phyloP scores from a whole-genome alignment of 2,329 filamentous ascomycete genomes.

The Epicoccum sorghinum region DNA sequence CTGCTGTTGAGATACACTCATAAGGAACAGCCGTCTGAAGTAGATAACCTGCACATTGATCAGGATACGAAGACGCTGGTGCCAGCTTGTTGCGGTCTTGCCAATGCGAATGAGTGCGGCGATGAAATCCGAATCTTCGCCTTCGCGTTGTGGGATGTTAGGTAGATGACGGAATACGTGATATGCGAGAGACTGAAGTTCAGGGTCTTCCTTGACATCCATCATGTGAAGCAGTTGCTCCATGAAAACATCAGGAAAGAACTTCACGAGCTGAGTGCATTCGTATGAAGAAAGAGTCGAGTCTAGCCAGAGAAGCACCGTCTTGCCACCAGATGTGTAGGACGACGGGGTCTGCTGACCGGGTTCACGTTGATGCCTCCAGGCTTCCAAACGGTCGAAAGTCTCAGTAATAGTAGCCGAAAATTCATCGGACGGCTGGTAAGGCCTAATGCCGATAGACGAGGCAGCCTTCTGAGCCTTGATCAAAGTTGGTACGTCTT shows the following conservation, averaged over 20 bases:
- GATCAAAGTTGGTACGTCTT: slow-evolving; percentile 76
- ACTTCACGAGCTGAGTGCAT: slow-evolving; percentile 86
- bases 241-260: slow-evolving; percentile 89
- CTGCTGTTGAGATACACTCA: slow-evolving; percentile 74
- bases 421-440: slow-evolving; percentile 78
- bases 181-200: slow-evolving; percentile 91
- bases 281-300: slow-evolving; percentile 88
- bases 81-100: slow-evolving; percentile 84
- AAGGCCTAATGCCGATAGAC: slow-evolving; percentile 83
- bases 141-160: slow-evolving; percentile 89
- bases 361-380: slow-evolving; percentile 82
- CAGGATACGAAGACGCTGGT: slow-evolving; percentile 90
- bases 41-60: slow-evolving; percentile 99
- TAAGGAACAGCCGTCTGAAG: slow-evolving; percentile 92
- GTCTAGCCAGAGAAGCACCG: slow-evolving; percentile 93
- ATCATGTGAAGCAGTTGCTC: slow-evolving; percentile 98
- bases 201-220: slow-evolving; percentile 98
- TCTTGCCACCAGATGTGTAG: slow-evolving; percentile 96
- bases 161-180: slow-evolving; percentile 96
- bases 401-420: slow-evolving; percentile 72
- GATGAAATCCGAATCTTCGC: slow-evolving; percentile 85
- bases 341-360: slow-evolving; percentile 92
- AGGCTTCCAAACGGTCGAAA: slow-evolving; percentile 80
- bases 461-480: slow-evolving; percentile 79
- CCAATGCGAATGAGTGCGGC: slow-evolving; percentile 86